These are phyloP conservation scores for Ustilago hordei DNA, from an alignment of 1,284 basidiomycete species.

Conservation along the genomic window DNA sequence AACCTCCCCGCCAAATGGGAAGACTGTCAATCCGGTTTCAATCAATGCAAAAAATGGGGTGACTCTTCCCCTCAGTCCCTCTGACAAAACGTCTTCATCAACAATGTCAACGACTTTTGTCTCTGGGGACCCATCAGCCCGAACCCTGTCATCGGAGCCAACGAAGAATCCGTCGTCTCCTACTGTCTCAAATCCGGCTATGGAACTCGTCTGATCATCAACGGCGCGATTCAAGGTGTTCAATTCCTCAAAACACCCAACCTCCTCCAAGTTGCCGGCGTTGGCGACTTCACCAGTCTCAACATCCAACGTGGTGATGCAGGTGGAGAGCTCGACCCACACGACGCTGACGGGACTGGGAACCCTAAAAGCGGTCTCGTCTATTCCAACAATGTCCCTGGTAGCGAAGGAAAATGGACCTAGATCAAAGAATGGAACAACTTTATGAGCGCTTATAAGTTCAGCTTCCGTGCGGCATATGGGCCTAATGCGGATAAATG, in stretches of 20 bases:
- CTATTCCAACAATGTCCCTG: slow-evolving; percentile 43
- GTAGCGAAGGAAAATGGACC: slow-evolving; percentile 36
- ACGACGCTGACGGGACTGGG: slow-evolving; percentile 53
- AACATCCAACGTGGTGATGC: slow-evolving; percentile 37
- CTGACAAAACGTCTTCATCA: slow-evolving; percentile 67
- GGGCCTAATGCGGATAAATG: slow-evolving; percentile 39
- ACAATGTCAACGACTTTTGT: slow-evolving; percentile 64
- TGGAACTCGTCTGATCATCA: slow-evolving; percentile 78
- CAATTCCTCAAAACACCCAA: slow-evolving; percentile 78
- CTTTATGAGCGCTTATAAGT: slow-evolving; percentile 55
- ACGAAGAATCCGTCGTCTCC: slow-evolving; percentile 76
- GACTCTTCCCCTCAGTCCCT: slow-evolving; percentile 43
- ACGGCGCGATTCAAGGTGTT: slow-evolving; percentile 79
- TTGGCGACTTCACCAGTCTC: slow-evolving; percentile 77
- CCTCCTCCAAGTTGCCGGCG: slow-evolving; percentile 78
- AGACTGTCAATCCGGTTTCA: slow-evolving; percentile 60
- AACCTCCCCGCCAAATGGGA: slow-evolving; percentile 64
- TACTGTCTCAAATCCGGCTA: slow-evolving; percentile 76
- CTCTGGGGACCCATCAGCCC: slow-evolving; percentile 57
- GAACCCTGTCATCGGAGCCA: slow-evolving; percentile 49
- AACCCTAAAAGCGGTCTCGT: slow-evolving; percentile 59
- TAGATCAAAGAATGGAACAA: slow-evolving; percentile 60
- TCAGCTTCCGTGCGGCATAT: slow-evolving; percentile 56
- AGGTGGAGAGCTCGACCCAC: slow-evolving; percentile 60
- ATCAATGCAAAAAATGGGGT: slow-evolving; percentile 59